phyloP scores from a whole-genome alignment of 805 yeast genomes.

The Zygoascus tannicola region DNA sequence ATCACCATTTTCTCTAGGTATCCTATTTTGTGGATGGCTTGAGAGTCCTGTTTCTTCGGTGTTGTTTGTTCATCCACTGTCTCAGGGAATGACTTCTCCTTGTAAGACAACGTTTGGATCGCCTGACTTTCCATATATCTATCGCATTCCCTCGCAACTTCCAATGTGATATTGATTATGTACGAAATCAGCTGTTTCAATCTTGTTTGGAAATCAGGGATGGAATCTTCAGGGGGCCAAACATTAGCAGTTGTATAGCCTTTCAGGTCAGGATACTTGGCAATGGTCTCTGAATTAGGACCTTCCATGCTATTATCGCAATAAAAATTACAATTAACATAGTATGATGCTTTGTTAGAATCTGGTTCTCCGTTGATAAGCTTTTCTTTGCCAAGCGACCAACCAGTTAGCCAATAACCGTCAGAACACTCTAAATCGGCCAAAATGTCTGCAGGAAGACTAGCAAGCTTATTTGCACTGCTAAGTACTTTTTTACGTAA shows the following conservation, averaged over 20 bases:
- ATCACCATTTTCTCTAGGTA: conserved; percentile 39
- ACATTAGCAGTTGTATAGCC: conserved; percentile 42
- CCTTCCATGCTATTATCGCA: conserved; percentile 37
- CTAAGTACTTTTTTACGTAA: conserved; percentile 37
- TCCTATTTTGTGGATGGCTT: conserved; percentile 8
- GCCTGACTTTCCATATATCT: conserved; percentile 28
- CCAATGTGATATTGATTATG: conserved; percentile 40
- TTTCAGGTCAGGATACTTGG: conserved; percentile 28
- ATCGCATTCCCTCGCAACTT: conserved; percentile 49
- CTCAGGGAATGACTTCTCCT: no score
- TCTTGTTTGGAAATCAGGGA: conserved; percentile 21
- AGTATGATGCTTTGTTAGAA: conserved; percentile 45
- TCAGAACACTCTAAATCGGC: conserved; percentile 38
- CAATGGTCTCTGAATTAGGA: conserved; percentile 26
- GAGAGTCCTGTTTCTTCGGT: background rate
- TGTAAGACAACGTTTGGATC: no score
- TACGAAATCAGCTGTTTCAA: conserved; percentile 31
- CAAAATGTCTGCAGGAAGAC: conserved; percentile 30
- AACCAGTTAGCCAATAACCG: conserved; percentile 46
- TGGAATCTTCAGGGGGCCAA: conserved; percentile 37
- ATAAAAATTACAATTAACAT: conserved; percentile 50
- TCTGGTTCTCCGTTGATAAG: conserved; percentile 40
- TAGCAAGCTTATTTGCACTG: conserved; percentile 36
- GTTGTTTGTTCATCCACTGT: conserved; percentile 27
- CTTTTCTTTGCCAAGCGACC: conserved; percentile 51